Evolutionary conservation across 2,329 filamentous ascomycete genomes (phyloP).

Genomic region (Albifimbria verrucaria): DNA sequence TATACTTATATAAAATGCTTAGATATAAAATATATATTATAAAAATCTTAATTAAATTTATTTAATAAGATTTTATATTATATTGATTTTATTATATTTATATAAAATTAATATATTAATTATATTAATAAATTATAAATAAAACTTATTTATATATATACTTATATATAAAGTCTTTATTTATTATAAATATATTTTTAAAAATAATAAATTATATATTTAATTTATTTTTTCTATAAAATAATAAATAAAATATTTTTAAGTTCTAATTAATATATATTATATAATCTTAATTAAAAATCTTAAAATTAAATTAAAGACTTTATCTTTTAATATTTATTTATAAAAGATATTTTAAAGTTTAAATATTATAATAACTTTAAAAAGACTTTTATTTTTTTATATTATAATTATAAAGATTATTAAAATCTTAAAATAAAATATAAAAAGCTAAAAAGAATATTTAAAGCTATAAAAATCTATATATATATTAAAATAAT

Average conservation of each 20-base stretch:
- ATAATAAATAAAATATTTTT: neutral
- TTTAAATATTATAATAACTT: constrained; percentile 1
- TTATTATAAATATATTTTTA: neutral
- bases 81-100: neutral
- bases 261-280: neutral
- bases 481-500: no score
- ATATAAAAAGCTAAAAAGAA: neutral
- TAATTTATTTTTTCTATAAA: neutral
- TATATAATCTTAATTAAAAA: neutral
- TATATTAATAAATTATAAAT: neutral
- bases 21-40: neutral
- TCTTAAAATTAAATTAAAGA: neutral
- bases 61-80: constrained; percentile 1
- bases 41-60: neutral
- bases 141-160: neutral
- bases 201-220: neutral
- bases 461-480: neutral
- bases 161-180: neutral
- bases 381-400: neutral
- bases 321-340: neutral
- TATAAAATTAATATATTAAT: neutral
- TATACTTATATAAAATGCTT: constrained; percentile 1
- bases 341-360: neutral
- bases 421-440: neutral
- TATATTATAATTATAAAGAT: neutral